Base-by-base conservation (phyloP, 225 moss, liverwort and hornwort species). In the Bryum argenteum region DNA sequence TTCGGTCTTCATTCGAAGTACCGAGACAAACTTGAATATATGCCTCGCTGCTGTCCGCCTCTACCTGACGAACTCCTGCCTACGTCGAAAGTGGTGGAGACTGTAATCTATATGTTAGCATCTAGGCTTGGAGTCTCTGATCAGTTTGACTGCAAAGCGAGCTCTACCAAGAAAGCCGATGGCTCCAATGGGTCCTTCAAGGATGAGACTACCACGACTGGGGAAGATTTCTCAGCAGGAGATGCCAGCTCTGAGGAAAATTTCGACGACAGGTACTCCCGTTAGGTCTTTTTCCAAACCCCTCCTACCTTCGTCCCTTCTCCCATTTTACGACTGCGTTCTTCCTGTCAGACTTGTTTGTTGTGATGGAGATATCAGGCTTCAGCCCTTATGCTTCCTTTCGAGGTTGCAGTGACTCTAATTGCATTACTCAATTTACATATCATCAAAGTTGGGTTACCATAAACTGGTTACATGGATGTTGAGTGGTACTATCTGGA, bases 1-100 rank as follows among this genome's bases (percentile, higher is more conserved):
- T 89, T 89, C 66, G 84, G 81, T 71, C 84, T 92, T 53, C 97
- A 98, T 81, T 62, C 80, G 8, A 85, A 81, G 57, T 94, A 88
- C 77, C 84, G 88, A 70, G 85, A 71, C 67, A 80, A 77, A 61
- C 75, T 62, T 52, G 92, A 98, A 70, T 91, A 79, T 61, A 42
- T 77, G 42, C 97, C 97, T 38, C 89, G 89, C 24, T 98, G 94
- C 78, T 83, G 87, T 74, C 97, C 97, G 17, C 70, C 77, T 58
- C 72, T 98, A 38, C 92, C 97, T 10, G 92, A 91, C 41, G 97
- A 94, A 75, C 79, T 92, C 37, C 77, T 83, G 59, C 91, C 94
- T 12, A 80, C 77, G 6, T 73, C 91, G 41, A 88, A 87, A 74
- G 77, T 85, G 75, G 92, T 98, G 65, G 92, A 98, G 71, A 89